phyloP scores from a whole-genome alignment of 306 rosid species.

The Fragaria ananassa region DNA sequence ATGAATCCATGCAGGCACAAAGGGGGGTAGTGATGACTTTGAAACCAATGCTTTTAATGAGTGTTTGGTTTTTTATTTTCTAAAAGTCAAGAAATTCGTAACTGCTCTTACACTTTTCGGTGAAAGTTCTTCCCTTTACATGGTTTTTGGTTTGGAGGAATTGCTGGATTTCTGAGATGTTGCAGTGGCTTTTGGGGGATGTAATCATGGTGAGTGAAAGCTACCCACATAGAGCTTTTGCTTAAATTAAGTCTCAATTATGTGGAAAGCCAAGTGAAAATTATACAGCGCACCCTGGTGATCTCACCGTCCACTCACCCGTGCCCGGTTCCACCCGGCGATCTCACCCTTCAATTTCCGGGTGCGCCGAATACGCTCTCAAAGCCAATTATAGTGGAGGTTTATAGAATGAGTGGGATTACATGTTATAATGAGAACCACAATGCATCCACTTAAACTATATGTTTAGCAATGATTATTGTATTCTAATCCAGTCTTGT shows the following conservation, averaged over 20 bases:
- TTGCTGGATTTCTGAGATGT: slow-evolving; percentile 56
- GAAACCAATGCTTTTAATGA: slow-evolving; percentile 44
- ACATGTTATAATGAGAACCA: slow-evolving; percentile 44
- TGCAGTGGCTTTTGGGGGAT: slow-evolving; percentile 69
- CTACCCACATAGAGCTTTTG: slow-evolving; percentile 36
- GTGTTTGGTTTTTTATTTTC: slow-evolving; percentile 24
- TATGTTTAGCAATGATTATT: not conserved
- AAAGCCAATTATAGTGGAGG: slow-evolving; percentile 49
- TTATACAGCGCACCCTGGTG: too few relatives aligned
- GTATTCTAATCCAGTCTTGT: not conserved
- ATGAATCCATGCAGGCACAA: slow-evolving; percentile 55
- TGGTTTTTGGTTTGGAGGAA: slow-evolving; percentile 34
- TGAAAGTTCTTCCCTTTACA: slow-evolving; percentile 51
- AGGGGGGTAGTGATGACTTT: slow-evolving; percentile 41
- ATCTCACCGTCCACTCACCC: too few relatives aligned
- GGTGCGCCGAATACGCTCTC: too few relatives aligned
- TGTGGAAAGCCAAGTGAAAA: slow-evolving; percentile 55
- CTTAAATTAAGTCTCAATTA: slow-evolving; percentile 42
- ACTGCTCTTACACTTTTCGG: slow-evolving; percentile 81
- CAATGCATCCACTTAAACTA: slow-evolving; percentile 24
- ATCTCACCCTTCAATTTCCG: too few relatives aligned
- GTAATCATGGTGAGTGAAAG: slow-evolving; percentile 67
- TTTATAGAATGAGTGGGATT: slow-evolving; percentile 44
- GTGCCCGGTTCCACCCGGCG: too few relatives aligned
- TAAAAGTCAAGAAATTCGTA: slow-evolving; percentile 60